Conservation (phyloP, 148 eudicot species). For the Mesembryanthemum crystallinum region DNA sequence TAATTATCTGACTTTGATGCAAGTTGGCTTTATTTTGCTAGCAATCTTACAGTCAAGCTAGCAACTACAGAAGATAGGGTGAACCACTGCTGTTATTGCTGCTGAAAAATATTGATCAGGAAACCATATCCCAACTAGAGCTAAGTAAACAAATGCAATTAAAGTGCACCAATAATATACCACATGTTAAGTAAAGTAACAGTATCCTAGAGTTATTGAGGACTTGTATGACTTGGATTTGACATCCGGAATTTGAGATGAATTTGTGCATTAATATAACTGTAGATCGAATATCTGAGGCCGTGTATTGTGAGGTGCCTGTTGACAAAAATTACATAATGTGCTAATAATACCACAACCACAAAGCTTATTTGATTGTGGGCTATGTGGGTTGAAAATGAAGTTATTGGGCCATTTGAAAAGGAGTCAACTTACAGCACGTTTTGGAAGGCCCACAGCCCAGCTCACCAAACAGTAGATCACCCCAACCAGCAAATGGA, state of each 20-base stretch:
- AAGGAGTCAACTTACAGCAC: constrained; percentile 71
- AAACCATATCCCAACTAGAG: too few species aligned
- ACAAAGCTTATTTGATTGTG: neutral
- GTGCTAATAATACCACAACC: neutral
- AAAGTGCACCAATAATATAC: too few species aligned
- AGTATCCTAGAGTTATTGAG: too few species aligned
- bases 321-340: too few species aligned
- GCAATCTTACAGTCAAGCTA: neutral
- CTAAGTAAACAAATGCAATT: neutral
- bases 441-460: constrained; percentile 96
- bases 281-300: too few species aligned
- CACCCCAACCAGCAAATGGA: constrained; percentile 86
- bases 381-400: neutral
- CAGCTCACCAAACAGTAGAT: constrained; percentile 87
- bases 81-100: neutral
- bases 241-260: too few species aligned
- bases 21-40: neutral
- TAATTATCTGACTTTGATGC: neutral
- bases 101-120: too few species aligned
- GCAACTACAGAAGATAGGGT: neutral
- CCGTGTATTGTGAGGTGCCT: too few species aligned
- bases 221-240: too few species aligned
- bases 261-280: too few species aligned
- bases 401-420: constrained; percentile 12
- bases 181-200: too few species aligned